A percentile compares a stretch with the other conserved stretches of the same genome.
phyloP scores from a whole-genome alignment of 2,329 filamentous ascomycete species.

The Cercospora canescens region DNA sequence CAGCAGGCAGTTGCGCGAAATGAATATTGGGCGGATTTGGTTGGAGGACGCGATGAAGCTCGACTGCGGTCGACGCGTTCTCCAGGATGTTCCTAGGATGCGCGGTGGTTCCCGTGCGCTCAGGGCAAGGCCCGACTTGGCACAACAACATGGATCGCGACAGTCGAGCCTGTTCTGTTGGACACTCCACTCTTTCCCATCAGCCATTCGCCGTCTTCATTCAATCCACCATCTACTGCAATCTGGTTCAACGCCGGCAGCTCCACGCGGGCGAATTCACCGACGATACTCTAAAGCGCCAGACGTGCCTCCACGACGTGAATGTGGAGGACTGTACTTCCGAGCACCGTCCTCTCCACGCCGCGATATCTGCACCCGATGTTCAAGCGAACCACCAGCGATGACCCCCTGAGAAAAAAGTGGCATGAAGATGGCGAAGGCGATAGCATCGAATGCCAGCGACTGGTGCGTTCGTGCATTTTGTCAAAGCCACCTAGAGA shows the following conservation, averaged over 20 bases:
- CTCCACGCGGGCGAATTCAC: neutral
- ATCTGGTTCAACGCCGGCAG: neutral
- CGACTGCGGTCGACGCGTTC: neutral
- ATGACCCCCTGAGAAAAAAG: neutral
- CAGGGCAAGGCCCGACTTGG: neutral
- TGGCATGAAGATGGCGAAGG: neutral
- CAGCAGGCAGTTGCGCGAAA: neutral
- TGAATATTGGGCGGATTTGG: neutral
- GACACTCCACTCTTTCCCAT: neutral
- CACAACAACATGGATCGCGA: neutral
- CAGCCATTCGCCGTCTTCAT: neutral
- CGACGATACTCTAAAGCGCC: neutral
- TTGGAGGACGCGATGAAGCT: no score
- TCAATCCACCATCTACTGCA: neutral
- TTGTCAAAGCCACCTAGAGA: neutral
- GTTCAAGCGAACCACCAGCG: neutral
- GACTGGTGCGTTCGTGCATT: neutral
- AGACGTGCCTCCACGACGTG: neutral
- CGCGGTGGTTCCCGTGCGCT: neutral
- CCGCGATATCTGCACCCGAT: neutral
- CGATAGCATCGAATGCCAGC: neutral
- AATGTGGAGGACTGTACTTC: neutral
- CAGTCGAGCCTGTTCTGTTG: no score
- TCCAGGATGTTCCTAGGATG: neutral
- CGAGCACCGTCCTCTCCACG: neutral